phyloP scores from a whole-genome alignment of 2,329 filamentous ascomycete species.

The Stagonosporopsis tanaceti region DNA sequence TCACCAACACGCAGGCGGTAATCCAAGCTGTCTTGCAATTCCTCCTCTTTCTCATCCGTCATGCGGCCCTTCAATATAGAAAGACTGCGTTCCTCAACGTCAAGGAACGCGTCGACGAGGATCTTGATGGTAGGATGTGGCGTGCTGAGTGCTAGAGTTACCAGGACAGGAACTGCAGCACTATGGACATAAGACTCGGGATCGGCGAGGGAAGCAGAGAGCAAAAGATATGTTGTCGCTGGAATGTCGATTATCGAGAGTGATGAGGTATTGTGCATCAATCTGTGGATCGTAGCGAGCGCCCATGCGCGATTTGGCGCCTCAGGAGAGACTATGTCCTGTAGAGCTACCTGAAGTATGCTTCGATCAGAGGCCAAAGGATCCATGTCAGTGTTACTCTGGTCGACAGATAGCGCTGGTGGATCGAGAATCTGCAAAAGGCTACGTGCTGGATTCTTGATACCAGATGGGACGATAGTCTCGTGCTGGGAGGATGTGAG shows the following conservation, averaged over 20 bases:
- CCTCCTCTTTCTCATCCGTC: slow-evolving; percentile 34
- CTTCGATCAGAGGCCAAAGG: slow-evolving; percentile 58
- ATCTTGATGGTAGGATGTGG: slow-evolving; percentile 69
- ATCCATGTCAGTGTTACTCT: slow-evolving; percentile 31
- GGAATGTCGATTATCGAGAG: slow-evolving; percentile 70
- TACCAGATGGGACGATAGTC: slow-evolving; percentile 24
- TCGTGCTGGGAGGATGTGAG: slow-evolving; percentile 25
- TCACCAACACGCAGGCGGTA: slow-evolving; percentile 74
- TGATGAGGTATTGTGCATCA: slow-evolving; percentile 63
- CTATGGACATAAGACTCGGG: slow-evolving; percentile 76
- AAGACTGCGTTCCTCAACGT: slow-evolving; percentile 60
- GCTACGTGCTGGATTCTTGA: slow-evolving; percentile 37
- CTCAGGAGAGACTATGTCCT: slow-evolving; percentile 43
- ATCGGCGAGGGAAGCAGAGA: slow-evolving; percentile 70
- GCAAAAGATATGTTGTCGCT: slow-evolving; percentile 68
- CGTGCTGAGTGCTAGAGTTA: slow-evolving; percentile 67
- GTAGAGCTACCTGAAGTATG: slow-evolving; percentile 31
- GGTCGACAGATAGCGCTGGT: slow-evolving; percentile 55
- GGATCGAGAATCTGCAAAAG: slow-evolving; percentile 62
- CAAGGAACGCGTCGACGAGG: slow-evolving; percentile 72
- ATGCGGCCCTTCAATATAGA: slow-evolving; percentile 23
- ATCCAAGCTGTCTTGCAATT: slow-evolving; percentile 60
- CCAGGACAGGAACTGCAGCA: slow-evolving; percentile 71
- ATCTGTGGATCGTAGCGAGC: slow-evolving; percentile 42
- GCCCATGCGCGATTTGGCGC: slow-evolving; percentile 50